Conservation (phyloP, 2,329 filamentous ascomycete genomes). For the Cladorrhinum sp. region DNA sequence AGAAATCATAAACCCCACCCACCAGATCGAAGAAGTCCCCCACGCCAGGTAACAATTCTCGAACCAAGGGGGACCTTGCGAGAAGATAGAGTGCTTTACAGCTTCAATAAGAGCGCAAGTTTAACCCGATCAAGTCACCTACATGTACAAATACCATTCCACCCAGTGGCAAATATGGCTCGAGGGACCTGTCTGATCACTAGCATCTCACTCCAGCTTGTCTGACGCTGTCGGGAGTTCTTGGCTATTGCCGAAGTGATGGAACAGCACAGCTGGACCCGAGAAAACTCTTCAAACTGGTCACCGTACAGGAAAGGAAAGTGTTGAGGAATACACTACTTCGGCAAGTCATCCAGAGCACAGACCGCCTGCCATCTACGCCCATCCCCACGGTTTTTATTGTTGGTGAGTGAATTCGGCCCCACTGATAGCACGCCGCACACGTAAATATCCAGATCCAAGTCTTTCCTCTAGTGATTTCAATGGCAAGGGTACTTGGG, state of each 20-base stretch:
- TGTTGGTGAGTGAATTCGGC: too few relatives aligned
- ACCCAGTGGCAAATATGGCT: background rate
- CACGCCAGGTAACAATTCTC: background rate
- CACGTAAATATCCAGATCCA: too few relatives aligned
- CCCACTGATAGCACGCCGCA: too few relatives aligned
- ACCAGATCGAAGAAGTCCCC: slow-evolving; percentile 1
- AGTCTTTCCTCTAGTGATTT: too few relatives aligned
- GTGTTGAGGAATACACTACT: background rate
- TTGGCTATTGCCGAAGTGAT: background rate
- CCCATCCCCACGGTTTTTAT: too few relatives aligned
- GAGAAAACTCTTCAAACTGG: background rate
- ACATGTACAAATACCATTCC: slow-evolving; percentile 3
- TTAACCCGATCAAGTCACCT: slow-evolving; percentile 10
- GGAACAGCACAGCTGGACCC: background rate
- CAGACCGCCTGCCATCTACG: background rate
- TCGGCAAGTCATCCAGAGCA: background rate
- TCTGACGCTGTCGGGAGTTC: background rate
- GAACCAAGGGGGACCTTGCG: slow-evolving; percentile 2
- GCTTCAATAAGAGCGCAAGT: background rate
- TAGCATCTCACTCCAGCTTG: background rate
- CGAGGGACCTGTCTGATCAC: background rate
- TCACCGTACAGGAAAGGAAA: background rate
- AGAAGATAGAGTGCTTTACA: background rate
- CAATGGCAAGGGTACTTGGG: too few relatives aligned
- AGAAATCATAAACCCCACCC: background rate